Evolutionary conservation across 352 stramenopile genomes (phyloP), one percentile per base, ranked within the genome.

Genomic region (Peronosclerospora sorghi): DNA sequence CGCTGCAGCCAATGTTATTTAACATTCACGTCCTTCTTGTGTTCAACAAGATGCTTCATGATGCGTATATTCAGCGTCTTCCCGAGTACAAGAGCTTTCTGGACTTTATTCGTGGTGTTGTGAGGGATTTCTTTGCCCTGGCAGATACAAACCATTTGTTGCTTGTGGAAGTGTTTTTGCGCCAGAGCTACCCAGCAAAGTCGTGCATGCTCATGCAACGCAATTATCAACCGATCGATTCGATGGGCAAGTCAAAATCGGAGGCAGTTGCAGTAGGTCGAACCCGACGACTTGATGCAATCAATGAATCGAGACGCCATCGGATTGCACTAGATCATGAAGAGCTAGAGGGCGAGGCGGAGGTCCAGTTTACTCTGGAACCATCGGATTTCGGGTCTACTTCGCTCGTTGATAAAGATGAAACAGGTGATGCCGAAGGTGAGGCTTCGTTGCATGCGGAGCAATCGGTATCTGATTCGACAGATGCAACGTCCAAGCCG

Each of bases 1-100:
- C 80, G 13, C 81, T 88, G 73, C 76, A 94, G 29, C 81, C 81
- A 15, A 81, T 94, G 51, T 54, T 94, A 2, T 94, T 83, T 50
- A 87, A 88, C 46, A 86, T 94, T 23, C 75, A 80, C 47, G 67
- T 84, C 28, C 54, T 91, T 12, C 41, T 84, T 30, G 44, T 86
- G 4, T 94, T 94, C 54, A 81, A 94, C 51, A 69, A 62, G 46
- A 83, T 94, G 59, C 69, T 94, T n/a, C 74, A 91, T 60, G 81
- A 94, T 32, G 13, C 69, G 3, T 51, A 65, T 13, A 84, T 91
- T 24, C 63, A 79, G 41, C 58, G 51, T 1, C 68, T 75, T 4
- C 26, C 54, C 0, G 72, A 88, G 23, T 86, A 76, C 48, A 66
- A 69, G 35, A 69, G 48, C 2, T 86, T 93, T 20, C 35, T 89